A percentile compares a stretch with the other conserved stretches of the same genome.
Conservation (phyloP, 2,329 filamentous ascomycete species). For the Colletotrichum agaves region DNA sequence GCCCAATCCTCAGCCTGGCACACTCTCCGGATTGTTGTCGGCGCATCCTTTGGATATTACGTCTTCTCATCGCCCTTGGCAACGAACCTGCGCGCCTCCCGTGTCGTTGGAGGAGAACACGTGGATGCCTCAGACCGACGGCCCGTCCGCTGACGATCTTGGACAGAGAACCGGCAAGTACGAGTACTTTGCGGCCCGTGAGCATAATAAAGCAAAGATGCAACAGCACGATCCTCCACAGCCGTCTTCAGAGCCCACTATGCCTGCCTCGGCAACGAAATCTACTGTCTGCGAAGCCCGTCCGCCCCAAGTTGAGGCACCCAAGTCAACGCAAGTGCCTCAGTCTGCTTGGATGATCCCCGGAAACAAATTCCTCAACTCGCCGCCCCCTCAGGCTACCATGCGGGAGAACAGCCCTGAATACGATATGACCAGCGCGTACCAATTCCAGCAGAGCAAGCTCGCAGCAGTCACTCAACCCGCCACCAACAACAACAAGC, state of each 20-base stretch:
- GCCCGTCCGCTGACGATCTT: conserved; percentile 43
- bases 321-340: conserved; percentile 20
- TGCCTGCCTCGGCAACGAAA: not conserved
- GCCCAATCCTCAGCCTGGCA: not conserved
- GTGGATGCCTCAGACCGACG: conserved; percentile 2
- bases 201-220: conserved; percentile 46
- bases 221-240: not conserved
- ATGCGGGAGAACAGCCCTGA: conserved; percentile 26
- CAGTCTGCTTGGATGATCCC: conserved; percentile 29
- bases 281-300: not conserved
- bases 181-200: conserved; percentile 54
- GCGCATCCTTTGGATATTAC: not conserved
- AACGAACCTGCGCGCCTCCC: not conserved
- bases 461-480: not conserved
- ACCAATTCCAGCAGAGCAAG: conserved; percentile 37
- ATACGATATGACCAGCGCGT: conserved; percentile 37
- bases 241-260: not conserved
- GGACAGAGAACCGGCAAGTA: conserved; percentile 50
- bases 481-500: not conserved
- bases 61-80: not conserved
- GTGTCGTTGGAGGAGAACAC: not conserved
- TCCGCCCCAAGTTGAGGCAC: not conserved
- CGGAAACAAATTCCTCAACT: conserved; percentile 33
- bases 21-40: not conserved
- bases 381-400: not conserved